Evolutionary conservation across 768 basidiomycete genomes (phyloP), one percentile per base, ranked within the genome.

Genomic region (Dacryopinax primogenitus): DNA sequence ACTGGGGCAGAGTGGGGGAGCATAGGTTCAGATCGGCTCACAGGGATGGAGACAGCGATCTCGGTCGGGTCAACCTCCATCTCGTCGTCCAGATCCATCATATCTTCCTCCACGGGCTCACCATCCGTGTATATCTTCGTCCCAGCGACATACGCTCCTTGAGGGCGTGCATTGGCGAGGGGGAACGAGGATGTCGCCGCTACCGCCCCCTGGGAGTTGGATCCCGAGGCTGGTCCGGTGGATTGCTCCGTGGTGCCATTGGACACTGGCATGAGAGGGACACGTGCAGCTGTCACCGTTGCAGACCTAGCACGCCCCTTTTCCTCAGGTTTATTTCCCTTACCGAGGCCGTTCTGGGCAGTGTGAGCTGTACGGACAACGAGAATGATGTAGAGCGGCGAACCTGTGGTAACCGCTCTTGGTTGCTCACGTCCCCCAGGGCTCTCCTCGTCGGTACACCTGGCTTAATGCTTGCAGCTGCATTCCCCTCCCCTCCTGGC

Each of bases 31-130:
- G 26, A 28, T 30, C 51, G 26, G 51, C 51, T 58, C 51, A 11
- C 7, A 6, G 41, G 7, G 41, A 62, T 34, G 45, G 62, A 64
- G 12, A 66, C 61, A 36, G 64, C 66, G 3, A 64, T 66, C 41
- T 69, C 67, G 45, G 36, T 62, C 41, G 23, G 18, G 64, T 66
- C 65, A 30, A 44, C 63, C 64, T 68, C 69, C 66, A 66, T 65
- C 33, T 66, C 30, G 18, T 66, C 65, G 15, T 62, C 47, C 32
- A 44, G 65, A 64, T 68, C 69, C 66, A 66, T 65, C 33, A 67
- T 28, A 13, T 66, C 65, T 16, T 62, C 47, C 32, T 34, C 47
- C 23, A 21, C 37, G 21, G 65, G 34, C 47, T 66, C 61, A 41
- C 16, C 32, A 23, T 63, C 26, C 12, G 1, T 32, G 34, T 18